Evolutionary conservation across 225 moss, liverwort and hornwort species (phyloP).

Genomic region (Pseudoscleropodium purum): DNA sequence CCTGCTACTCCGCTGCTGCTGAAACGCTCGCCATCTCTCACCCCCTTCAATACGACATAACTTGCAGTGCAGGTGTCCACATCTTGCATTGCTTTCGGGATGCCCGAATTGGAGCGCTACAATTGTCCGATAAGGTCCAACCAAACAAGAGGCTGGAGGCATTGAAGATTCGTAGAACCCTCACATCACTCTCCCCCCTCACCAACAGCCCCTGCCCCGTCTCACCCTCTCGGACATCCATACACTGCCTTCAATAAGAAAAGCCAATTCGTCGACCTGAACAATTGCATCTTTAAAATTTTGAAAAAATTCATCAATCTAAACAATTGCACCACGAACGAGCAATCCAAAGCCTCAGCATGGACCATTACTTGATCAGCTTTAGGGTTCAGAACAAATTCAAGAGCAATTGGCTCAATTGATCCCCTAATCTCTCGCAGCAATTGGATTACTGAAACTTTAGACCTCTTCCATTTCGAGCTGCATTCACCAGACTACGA

Average conservation of each 20-base stretch:
- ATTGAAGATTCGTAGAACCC: constrained; percentile 19
- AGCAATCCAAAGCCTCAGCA: background rate
- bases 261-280: background rate
- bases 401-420: background rate
- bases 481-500: background rate
- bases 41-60: background rate
- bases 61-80: background rate
- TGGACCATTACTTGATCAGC: background rate
- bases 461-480: background rate
- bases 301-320: background rate
- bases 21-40: background rate
- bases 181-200: constrained; percentile 15
- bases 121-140: constrained; percentile 10
- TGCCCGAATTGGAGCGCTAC: background rate
- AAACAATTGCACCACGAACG: background rate
- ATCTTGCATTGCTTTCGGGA: constrained; percentile 1
- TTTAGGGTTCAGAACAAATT: background rate
- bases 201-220: background rate
- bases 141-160: constrained; percentile 27
- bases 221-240: constrained; percentile 5
- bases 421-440: background rate
- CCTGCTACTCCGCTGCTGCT: background rate
- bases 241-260: background rate
- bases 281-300: background rate
- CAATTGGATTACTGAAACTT: background rate